A percentile compares a stretch with the other conserved stretches of the same genome.
These are phyloP conservation scores for Saccharomycopsis sp. DNA, from an alignment of 805 yeast species.

Conservation along the genomic window DNA sequence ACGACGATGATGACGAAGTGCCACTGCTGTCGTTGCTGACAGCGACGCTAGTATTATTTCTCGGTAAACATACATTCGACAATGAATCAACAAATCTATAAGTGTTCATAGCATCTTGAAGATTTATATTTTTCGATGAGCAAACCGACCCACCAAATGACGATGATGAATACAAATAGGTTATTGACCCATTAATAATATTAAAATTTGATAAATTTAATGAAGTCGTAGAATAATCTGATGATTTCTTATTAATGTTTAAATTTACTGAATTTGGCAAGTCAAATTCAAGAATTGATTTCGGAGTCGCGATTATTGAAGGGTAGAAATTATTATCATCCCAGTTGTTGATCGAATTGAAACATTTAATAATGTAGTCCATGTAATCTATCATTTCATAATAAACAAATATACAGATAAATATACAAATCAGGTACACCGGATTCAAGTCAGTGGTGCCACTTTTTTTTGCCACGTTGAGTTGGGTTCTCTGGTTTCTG, in stretches of 20 bases:
- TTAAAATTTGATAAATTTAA: constrained; percentile 60
- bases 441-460: not conserved
- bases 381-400: constrained; percentile 65
- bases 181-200: constrained; percentile 69
- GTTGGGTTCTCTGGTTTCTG: no score
- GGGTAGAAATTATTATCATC: constrained; percentile 71
- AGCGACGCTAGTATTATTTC: not conserved
- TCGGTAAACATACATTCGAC: constrained; percentile 7
- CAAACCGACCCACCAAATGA: constrained; percentile 46
- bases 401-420: not conserved
- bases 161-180: constrained; percentile 68
- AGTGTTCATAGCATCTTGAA: constrained; percentile 66
- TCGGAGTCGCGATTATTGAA: constrained; percentile 64
- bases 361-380: constrained; percentile 77
- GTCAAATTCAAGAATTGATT: constrained; percentile 59
- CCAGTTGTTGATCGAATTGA: constrained; percentile 69
- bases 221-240: constrained; percentile 65
- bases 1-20: constrained; percentile 1
- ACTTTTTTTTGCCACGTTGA: no score
- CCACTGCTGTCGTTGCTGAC: constrained; percentile 2
- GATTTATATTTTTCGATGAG: constrained; percentile 40
- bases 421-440: not conserved
- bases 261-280: constrained; percentile 63
- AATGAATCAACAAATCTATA: constrained; percentile 52
- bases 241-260: constrained; percentile 61